Percentiles rank a stretch among this genome's conserved stretches.
These are phyloP conservation scores for Mangifera indica DNA, from an alignment of 345 rosid species.

Conservation along the genomic window DNA sequence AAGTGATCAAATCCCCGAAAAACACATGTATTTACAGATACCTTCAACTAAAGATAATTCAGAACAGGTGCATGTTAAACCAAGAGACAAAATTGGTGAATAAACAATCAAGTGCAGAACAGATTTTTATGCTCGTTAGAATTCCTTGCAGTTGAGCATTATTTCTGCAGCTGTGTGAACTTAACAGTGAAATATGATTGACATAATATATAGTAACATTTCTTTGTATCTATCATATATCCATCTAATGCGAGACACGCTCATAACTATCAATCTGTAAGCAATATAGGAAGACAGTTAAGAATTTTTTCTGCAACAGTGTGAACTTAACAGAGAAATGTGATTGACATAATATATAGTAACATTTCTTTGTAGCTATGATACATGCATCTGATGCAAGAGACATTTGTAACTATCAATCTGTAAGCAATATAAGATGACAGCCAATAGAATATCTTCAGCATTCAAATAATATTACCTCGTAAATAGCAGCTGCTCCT, in stretches of 20 bases:
- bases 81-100: not conserved
- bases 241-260: not conserved
- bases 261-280: conserved; percentile 9
- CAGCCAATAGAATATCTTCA: not conserved
- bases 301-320: not conserved
- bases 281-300: not conserved
- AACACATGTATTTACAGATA: not conserved
- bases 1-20: not conserved
- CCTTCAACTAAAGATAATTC: not conserved
- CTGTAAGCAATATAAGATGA: not conserved
- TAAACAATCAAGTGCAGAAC: not conserved
- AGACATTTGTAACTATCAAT: conserved; percentile 8
- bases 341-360: not conserved
- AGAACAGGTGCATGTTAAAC: not conserved
- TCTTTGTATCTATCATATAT: not conserved
- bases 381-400: not conserved
- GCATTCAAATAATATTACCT: conserved; percentile 43
- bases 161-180: not conserved
- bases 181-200: not conserved
- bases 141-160: not conserved
- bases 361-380: not conserved
- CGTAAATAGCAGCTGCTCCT: conserved; percentile 77
- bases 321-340: not conserved
- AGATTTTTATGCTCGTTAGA: not conserved
- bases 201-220: not conserved